These are phyloP conservation scores for Sporopachydermia cereana DNA, from an alignment of 1,139 yeast genomes.

Conservation along the genomic window DNA sequence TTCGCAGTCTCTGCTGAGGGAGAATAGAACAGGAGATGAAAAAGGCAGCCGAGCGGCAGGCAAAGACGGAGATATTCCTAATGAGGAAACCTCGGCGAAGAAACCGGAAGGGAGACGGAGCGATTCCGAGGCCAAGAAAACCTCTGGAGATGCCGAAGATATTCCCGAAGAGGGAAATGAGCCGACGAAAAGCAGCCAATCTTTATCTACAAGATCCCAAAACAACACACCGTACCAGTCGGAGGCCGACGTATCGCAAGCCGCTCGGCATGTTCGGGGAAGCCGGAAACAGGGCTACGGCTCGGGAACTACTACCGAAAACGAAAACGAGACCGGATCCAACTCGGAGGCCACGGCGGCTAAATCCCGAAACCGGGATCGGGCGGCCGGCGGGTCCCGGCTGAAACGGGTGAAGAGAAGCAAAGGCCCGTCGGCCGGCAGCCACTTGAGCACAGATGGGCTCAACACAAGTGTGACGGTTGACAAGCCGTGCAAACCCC, in stretches of 20 bases:
- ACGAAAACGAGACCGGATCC: slow-evolving; percentile 11
- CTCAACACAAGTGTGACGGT: slow-evolving; percentile 27
- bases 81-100: not conserved
- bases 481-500: slow-evolving; percentile 67
- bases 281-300: slow-evolving; percentile 11
- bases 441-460: slow-evolving; percentile 19
- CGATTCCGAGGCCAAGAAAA: too few relatives aligned
- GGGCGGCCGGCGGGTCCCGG: slow-evolving; percentile 2
- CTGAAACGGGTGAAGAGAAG: slow-evolving; percentile 12
- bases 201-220: not conserved
- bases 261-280: not conserved
- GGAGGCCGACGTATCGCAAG: not conserved
- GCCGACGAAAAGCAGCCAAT: not conserved
- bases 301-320: slow-evolving; percentile 6
- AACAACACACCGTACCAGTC: not conserved
- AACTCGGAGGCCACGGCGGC: slow-evolving; percentile 10
- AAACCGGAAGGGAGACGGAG: too few relatives aligned
- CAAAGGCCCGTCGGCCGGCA: slow-evolving; percentile 18
- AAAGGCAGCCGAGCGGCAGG: not conserved
- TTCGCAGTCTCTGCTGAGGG: slow-evolving; percentile 6
- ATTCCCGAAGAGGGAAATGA: not conserved
- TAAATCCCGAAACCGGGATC: slow-evolving; percentile 13
- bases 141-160: too few relatives aligned
- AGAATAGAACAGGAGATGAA: not conserved
- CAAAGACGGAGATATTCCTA: not conserved